phyloP scores from a whole-genome alignment of 2,329 filamentous ascomycete species.

The Blastomyces emzantsi region DNA sequence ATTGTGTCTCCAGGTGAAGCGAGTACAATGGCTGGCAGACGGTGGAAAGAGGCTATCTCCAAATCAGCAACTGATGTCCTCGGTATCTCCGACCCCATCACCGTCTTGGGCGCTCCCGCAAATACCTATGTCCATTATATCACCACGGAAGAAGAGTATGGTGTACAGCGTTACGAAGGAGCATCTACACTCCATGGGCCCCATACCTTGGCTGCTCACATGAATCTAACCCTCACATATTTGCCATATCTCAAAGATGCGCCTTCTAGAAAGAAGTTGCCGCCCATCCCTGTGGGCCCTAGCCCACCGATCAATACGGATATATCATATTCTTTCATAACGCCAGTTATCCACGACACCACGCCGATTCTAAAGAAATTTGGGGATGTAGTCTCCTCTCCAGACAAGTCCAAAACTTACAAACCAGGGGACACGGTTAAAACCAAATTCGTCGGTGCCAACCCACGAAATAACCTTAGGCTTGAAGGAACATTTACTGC shows the following conservation, averaged over 20 bases:
- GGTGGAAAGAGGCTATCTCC: constrained; percentile 67
- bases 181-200: constrained; percentile 82
- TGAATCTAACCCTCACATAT: constrained; percentile 70
- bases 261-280: constrained; percentile 33
- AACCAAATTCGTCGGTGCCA: constrained; percentile 72
- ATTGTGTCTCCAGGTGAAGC: constrained; percentile 80
- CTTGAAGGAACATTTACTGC: constrained; percentile 69
- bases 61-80: constrained; percentile 45
- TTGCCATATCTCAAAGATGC: constrained; percentile 55
- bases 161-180: constrained; percentile 86
- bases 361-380: constrained; percentile 58
- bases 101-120: constrained; percentile 77
- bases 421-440: constrained; percentile 52
- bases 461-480: constrained; percentile 78
- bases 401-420: constrained; percentile 49
- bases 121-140: constrained; percentile 87
- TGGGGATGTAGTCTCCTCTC: constrained; percentile 53
- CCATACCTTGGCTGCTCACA: constrained; percentile 74
- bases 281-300: constrained; percentile 45
- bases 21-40: constrained; percentile 82
- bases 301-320: constrained; percentile 69
- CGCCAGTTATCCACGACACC: constrained; percentile 65
- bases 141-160: constrained; percentile 69
- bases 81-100: constrained; percentile 51
- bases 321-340: constrained; percentile 69